Base-by-base conservation (phyloP, 768 basidiomycete species). In the Leucocoprinus birnbaumii region DNA sequence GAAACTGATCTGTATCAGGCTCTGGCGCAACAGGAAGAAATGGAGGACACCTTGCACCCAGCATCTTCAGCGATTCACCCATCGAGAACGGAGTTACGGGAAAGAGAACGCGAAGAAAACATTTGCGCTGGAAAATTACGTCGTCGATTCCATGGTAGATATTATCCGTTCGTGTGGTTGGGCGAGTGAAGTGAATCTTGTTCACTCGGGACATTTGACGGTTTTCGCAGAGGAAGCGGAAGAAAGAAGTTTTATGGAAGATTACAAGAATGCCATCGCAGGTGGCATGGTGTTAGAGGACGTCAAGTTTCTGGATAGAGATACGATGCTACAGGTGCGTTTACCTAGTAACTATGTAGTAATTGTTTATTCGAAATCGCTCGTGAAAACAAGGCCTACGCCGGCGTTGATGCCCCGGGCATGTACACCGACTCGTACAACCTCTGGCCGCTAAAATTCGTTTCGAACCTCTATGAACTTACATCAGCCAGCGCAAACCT, bases 21-120 rank as follows among this genome's bases (percentile, higher is more conserved):
- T 82, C 86, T 53, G 88, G 89, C 34, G 87, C 89, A 31, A 94
- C 91, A 52, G 88, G 89, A 45, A 76, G 90, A 22, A 93, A 92
- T 60, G 91, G 89, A 1, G 89, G 91, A 0, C 89, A 91, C 65
- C 73, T 91, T 16, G 84, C 83, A 0, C 78, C 85, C 0, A 64
- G 65, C 37, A 62, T 71, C 2, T 84, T 83, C 62, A 57, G 64
- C 1, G 70, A 2, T 90, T 90, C 62, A 51, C 60, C 1, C 57
- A 61, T 1, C 72, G 74, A 16, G 59, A 69, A 27, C 42, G 60
- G 2, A 48, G 55, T 21, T 80, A 80, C 59, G 85, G 84, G 0
- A 63, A 68, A 0, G 75, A 80, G 2, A 83, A 91, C 51, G 83
- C 87, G 0, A 65, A 72, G 21, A 78, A 78, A 25, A 74, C 77